These are phyloP conservation scores for Leonotis leonurus DNA, from an alignment of 257 asterid species.

Conservation along the genomic window DNA sequence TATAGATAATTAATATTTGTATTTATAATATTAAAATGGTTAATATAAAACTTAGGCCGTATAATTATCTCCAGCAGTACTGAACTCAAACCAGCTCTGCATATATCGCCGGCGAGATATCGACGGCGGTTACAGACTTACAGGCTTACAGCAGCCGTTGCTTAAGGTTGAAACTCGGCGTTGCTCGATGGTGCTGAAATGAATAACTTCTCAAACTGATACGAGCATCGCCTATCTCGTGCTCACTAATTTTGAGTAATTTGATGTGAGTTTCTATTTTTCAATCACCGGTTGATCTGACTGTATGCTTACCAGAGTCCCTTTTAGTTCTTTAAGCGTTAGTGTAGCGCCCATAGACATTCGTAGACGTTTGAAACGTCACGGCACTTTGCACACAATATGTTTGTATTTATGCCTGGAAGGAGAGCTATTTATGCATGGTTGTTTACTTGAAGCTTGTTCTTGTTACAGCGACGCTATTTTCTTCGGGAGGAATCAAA, in stretches of 20 bases:
- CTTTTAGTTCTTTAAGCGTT: not conserved
- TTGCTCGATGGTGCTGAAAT: not conserved
- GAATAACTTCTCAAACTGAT: not conserved
- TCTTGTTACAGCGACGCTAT: not conserved
- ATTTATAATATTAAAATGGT: too few relatives aligned
- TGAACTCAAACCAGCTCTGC: too few relatives aligned
- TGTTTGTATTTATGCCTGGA: constrained; percentile 13
- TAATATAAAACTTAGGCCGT: too few relatives aligned
- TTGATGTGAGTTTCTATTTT: not conserved
- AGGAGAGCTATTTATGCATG: not conserved
- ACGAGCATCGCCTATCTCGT: not conserved
- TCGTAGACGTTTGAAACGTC: not conserved
- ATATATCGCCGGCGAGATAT: constrained; percentile 2
- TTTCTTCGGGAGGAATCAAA: not conserved
- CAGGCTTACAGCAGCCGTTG: too few relatives aligned
- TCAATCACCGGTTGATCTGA: not conserved
- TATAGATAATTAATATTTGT: too few relatives aligned
- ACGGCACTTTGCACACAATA: constrained; percentile 6
- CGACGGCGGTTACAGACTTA: not conserved
- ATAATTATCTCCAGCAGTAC: too few relatives aligned
- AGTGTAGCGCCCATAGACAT: not conserved
- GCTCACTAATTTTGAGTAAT: not conserved
- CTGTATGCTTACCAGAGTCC: not conserved
- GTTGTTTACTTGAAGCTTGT: not conserved
- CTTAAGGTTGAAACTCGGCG: not conserved